Evolutionary conservation across 2,329 filamentous ascomycete species (phyloP).

Genomic region (Aschersonia sp.): DNA sequence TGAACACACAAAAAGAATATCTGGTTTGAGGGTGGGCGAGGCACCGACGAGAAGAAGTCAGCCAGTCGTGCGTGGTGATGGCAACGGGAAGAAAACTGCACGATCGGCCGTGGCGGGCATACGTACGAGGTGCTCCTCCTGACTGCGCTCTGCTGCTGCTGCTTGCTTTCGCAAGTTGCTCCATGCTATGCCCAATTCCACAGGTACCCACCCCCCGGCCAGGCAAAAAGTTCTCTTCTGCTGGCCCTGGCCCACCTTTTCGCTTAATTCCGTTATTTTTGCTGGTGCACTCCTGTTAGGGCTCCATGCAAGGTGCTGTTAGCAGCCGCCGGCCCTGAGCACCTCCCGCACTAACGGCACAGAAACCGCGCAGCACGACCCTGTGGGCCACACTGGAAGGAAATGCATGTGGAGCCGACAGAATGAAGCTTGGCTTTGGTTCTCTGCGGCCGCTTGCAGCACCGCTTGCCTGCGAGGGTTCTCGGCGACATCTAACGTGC

Average conservation of each 20-base stretch:
- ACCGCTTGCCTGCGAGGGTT: no score
- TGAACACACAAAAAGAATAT: constrained; percentile 6
- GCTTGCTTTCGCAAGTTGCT: no score
- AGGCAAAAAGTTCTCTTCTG: neutral
- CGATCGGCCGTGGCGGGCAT: neutral
- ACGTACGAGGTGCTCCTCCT: no score
- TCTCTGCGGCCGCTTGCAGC: no score
- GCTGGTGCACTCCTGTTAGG: constrained; percentile 11
- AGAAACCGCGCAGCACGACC: neutral
- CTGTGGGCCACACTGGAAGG: neutral
- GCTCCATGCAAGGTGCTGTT: constrained; percentile 7
- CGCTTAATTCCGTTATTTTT: constrained; percentile 11
- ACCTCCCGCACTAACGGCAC: constrained; percentile 4
- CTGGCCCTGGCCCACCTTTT: constrained; percentile 4
- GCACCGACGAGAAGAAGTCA: constrained; percentile 2
- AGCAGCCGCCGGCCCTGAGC: neutral
- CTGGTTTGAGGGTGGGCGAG: constrained; percentile 4
- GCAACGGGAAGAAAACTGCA: constrained; percentile 9
- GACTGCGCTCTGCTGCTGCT: no score
- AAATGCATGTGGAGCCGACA: no score
- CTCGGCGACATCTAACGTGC: no score
- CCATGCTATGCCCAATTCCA: no score
- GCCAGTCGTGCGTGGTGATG: constrained; percentile 1
- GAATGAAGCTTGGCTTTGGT: no score
- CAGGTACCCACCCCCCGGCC: no score